Evolutionary conservation across 768 basidiomycete species (phyloP).

Genomic region (Austroboletus eburneus): DNA sequence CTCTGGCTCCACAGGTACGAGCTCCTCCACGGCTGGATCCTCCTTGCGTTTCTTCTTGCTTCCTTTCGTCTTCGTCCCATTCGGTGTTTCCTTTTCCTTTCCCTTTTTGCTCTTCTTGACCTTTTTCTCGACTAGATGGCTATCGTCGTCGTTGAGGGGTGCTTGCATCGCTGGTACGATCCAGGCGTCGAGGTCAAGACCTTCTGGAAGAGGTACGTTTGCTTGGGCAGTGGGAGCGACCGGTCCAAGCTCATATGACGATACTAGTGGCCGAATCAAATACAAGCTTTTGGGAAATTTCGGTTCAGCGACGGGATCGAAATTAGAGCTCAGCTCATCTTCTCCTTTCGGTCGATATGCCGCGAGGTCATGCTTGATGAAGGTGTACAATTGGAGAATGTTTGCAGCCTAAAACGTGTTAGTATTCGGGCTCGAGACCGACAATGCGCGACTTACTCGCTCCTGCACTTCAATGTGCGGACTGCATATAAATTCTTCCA

Average conservation of each 20-base stretch:
- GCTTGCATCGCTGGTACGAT: constrained; percentile 61
- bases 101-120: constrained; percentile 41
- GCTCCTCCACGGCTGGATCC: constrained; percentile 19
- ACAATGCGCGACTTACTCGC: constrained; percentile 50
- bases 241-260: constrained; percentile 76
- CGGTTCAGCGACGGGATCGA: constrained; percentile 37
- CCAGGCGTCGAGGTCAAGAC: constrained; percentile 81
- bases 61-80: constrained; percentile 27
- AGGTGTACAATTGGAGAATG: constrained; percentile 65
- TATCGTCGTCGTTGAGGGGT: constrained; percentile 26
- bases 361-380: constrained; percentile 70
- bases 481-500: constrained; percentile 55
- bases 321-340: constrained; percentile 33
- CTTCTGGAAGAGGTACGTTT: constrained; percentile 77
- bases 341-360: constrained; percentile 44
- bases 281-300: constrained; percentile 86
- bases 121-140: constrained; percentile 37
- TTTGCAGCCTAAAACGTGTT: constrained; percentile 65
- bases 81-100: constrained; percentile 41
- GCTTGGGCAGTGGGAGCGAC: constrained; percentile 79
- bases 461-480: constrained; percentile 89
- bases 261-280: constrained; percentile 78
- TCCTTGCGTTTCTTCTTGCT: constrained; percentile 47
- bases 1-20: constrained; percentile 37
- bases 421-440: not conserved